Evolutionary conservation across 2,329 filamentous ascomycete genomes (phyloP), one percentile per base, ranked within the genome.

Genomic region (Leptographium galeiforme): DNA sequence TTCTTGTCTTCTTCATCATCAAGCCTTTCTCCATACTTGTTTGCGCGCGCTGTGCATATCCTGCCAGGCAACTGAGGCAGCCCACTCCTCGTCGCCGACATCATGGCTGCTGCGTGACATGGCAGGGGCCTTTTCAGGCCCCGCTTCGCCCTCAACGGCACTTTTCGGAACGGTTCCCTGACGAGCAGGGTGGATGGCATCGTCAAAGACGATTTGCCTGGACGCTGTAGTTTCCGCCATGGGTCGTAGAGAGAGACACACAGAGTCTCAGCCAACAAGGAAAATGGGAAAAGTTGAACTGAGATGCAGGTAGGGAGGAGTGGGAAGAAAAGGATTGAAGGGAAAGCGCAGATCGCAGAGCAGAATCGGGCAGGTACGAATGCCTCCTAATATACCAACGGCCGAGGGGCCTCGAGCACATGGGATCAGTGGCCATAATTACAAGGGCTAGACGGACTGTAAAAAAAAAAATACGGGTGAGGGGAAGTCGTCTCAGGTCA

Each of bases 21-120:
- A 34, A 30, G 30, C 18, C 8, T 50, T 36, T n/a, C 48, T 39
- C 48, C 57, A 36, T 44, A 61, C 59, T 55, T 61, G 59, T 50
- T 60, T 61, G 51, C 55, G 57, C 6, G 51, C 48, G 32, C 49
- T 51, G 12, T 50, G 19, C 13, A 47, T 36, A 48, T 60, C 58
- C 32, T 57, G 30, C 2, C 58, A 50, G 30, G 56, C 55, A 13
- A 60, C 54, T 19, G 36, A 41, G 2, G 53, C 49, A 8, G 58
- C 58, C 54, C 52, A 55, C 38, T 61, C 59, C 44, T 58, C 56
- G 13, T 58, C 53, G 36, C 56, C 55, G 39, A 57, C 39, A 32
- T 55, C 54, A 41, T 51, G 50, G 33, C 38, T 13, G 19, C 48
- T 48, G n/a, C 38, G 36, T 44, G 44, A 30, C 19, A 44, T 25